phyloP scores from a whole-genome alignment of 2,329 filamentous ascomycete genomes.

The Ophiostoma sp. region DNA sequence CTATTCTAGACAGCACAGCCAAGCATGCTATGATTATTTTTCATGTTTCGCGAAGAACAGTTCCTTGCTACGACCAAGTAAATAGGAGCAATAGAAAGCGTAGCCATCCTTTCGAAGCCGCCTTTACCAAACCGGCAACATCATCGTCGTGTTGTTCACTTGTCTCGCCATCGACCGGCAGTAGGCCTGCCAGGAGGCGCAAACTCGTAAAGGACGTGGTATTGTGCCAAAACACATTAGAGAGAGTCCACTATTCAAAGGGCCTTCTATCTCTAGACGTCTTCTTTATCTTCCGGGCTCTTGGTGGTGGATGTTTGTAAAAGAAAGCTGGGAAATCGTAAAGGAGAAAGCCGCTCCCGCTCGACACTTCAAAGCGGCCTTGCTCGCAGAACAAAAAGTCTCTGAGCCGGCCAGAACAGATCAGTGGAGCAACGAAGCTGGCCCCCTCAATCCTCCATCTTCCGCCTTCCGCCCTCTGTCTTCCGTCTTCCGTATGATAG shows the following conservation, averaged over 20 bases:
- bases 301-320: neutral
- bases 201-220: neutral
- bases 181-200: slow-evolving; percentile 13
- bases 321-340: neutral
- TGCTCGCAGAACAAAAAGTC: neutral
- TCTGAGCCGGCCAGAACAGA: neutral
- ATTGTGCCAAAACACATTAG: neutral
- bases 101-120: neutral
- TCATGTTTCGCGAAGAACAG: neutral
- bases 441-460: neutral
- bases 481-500: too few relatives aligned
- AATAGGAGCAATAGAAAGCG: neutral
- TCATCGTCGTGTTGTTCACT: neutral
- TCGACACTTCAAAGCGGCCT: neutral
- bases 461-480: too few relatives aligned
- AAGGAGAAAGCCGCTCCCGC: slow-evolving; percentile 1
- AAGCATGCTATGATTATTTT: too few relatives aligned
- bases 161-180: slow-evolving; percentile 9
- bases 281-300: neutral
- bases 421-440: slow-evolving; percentile 1
- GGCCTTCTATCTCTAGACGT: neutral
- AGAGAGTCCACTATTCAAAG: slow-evolving; percentile 2
- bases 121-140: neutral
- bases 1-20: too few relatives aligned
- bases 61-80: neutral